Base-by-base conservation (phyloP, 192 early-diverging fungal species). In the Funneliformis geosporum region DNA sequence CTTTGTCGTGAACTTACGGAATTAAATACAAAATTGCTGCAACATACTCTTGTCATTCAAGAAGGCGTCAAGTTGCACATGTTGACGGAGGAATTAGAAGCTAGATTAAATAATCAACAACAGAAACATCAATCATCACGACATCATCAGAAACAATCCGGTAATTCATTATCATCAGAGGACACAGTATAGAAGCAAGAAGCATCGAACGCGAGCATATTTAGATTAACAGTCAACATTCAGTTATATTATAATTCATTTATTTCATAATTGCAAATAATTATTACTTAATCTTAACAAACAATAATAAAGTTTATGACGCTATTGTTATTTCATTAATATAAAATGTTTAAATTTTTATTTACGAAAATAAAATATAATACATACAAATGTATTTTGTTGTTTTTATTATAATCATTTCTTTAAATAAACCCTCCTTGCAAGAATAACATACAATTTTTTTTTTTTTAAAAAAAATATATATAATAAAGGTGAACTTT, bases 1-100 rank as follows among this genome's bases (percentile, higher is more conserved):
- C 73, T 93, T 27, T 44, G 70, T 28, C 11, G 44, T 27, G 23
- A 72, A 47, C 9, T 72, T 47, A 8, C 18, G 14, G n/a, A 44
- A n/a, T 72, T 72, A 14, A 33, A 46, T 27, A 27, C 70, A 50
- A 44, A 28, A 50, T 28, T 72, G 12, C 42, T 4, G 27, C 44
- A 72, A 12, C 14, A 25, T 50, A 43, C 70, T 27, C 25, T 14
- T 16, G 44, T 50, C 27, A 6, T 72, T 47, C 70, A 72, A 27
- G 70, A 72, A 72, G 27, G 23, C 28, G 9, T 44, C 25, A 72
- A 44, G 50, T 55, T 72, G 25, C 33, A 72, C 28, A 27, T 44
- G 11, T 47, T 72, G n/a, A 10, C 27, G 8, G 70, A 72, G 12
- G 70, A 72, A 23, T 72, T 72, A 44, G 50, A 72, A 25, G 16